phyloP scores from a whole-genome alignment of 179 eudicot genomes.

The Patellifolia procumbens region DNA sequence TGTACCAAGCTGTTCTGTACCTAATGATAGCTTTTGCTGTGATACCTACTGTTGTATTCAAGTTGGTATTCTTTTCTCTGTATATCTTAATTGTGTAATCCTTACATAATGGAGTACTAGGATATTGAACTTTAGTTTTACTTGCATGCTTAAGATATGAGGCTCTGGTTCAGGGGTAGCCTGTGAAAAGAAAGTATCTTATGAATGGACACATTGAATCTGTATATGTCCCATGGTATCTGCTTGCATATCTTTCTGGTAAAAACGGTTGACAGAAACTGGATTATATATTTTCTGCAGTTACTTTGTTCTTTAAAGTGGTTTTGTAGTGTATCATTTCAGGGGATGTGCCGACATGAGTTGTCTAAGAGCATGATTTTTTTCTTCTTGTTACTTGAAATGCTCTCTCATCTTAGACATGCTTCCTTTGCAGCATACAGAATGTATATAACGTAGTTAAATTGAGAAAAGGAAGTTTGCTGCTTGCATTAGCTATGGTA shows the following conservation, averaged over 20 bases:
- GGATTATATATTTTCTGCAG: not conserved
- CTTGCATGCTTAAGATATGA: conserved; percentile 10
- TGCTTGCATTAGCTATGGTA: conserved; percentile 94
- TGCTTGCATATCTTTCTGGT: not conserved
- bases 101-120: not conserved
- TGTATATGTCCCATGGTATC: not conserved
- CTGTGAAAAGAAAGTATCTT: not conserved
- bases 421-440: conserved; percentile 55
- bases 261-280: not conserved
- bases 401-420: conserved; percentile 13
- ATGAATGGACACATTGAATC: not conserved
- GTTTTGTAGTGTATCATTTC: not conserved
- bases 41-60: conserved; percentile 78
- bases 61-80: conserved; percentile 52
- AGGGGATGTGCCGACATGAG: conserved; percentile 5
- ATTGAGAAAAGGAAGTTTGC: conserved; percentile 81
- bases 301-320: not conserved
- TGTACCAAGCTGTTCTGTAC: conserved; percentile 51
- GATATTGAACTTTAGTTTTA: conserved; percentile 2
- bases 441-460: conserved; percentile 73
- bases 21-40: conserved; percentile 76
- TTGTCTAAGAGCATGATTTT: not conserved
- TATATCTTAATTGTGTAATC: not conserved
- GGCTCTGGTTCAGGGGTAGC: not conserved
- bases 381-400: not conserved